Evolutionary conservation across 805 yeast species (phyloP), one percentile per base, ranked within the genome.

Genomic region (Ogataea pilisensis): DNA sequence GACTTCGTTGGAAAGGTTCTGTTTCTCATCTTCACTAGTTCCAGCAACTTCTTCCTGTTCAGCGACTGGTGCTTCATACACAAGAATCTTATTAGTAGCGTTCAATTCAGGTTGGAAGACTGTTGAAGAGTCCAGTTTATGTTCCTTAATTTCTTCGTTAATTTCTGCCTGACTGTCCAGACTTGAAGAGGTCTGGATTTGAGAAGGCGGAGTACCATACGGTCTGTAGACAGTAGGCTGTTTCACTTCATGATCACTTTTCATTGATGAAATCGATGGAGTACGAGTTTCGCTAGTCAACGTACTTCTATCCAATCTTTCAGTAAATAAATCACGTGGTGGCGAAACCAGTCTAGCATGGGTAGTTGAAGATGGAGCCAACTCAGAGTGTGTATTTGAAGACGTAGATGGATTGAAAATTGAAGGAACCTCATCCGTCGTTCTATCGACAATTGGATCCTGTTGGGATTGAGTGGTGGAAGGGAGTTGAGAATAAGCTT

Each of bases 221-320:
- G 48, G 42, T 27, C 39, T 49, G 27, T 34, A 38, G 9, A 51
- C 51, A 16, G 43, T 30, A 2, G 53, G 53, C 14, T 50, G 43
- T 17, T 41, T 43, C 8, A 48, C 35, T 20, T 40, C 31, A 4
- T 26, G 24, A 25, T 48, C 52, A 12, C 52, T 42, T 30, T 38
- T 44, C 20, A 48, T 48, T 6, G 54, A 50, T 2, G 49, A 42
- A 20, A 37, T 33, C 9, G 48, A 42, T 27, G 44, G 47, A 9
- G 39, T 39, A 30, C 44, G 40, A 8, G 31, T 38, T 8, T 40
- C 49, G 18, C 22, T 30, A 14, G n/a, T 24, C 2, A 18, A 13
- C 12, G 13, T 24, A 4, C 25, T 17, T 12, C 19, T 31, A 18
- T 37, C 40, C 17, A 37, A 16, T 13, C 19, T 37, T 14, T 31